Evolutionary conservation across 495 filamentous ascomycete species (phyloP).

Genomic region (Xylaria telfairii): DNA sequence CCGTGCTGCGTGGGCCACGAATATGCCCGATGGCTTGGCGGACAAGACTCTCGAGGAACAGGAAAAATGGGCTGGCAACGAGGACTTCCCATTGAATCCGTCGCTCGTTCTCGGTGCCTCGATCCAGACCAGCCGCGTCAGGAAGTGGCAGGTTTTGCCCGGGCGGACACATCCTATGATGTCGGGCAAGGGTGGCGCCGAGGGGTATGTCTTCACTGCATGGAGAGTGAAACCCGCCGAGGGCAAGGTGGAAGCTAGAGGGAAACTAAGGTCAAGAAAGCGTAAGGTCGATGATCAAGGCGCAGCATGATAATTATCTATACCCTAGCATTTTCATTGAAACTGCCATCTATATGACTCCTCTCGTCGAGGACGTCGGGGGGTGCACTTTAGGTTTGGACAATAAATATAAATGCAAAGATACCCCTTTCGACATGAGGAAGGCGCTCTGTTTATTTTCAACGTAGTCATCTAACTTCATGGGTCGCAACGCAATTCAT

Average conservation of each 20-base stretch:
- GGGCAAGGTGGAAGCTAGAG: constrained; percentile 80
- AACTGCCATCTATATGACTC: neutral
- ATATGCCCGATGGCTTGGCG: constrained; percentile 41
- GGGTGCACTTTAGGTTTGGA: neutral
- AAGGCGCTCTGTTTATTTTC: neutral
- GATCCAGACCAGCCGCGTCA: constrained; percentile 76
- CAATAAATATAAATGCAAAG: neutral
- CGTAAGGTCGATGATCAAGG: constrained; percentile 51
- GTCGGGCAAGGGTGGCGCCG: constrained; percentile 83
- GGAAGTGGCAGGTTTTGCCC: constrained; percentile 88
- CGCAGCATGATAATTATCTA: neutral
- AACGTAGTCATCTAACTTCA: constrained; percentile 4
- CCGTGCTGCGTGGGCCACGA: constrained; percentile 69
- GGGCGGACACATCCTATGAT: constrained; percentile 93
- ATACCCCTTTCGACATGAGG: constrained; percentile 4
- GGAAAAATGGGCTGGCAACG: constrained; percentile 59
- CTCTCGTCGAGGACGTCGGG: neutral
- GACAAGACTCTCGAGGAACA: constrained; percentile 46
- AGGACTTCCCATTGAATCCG: constrained; percentile 84
- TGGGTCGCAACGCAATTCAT: neutral
- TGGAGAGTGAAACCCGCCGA: constrained; percentile 79
- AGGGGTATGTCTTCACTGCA: constrained; percentile 89
- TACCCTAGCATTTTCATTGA: constrained; percentile 2
- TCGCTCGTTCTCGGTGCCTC: constrained; percentile 78
- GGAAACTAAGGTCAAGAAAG: constrained; percentile 70